A percentile compares a stretch with the other conserved stretches of the same genome.
Conservation (phyloP, 768 basidiomycete species). For the Mycena rebaudengoi region DNA sequence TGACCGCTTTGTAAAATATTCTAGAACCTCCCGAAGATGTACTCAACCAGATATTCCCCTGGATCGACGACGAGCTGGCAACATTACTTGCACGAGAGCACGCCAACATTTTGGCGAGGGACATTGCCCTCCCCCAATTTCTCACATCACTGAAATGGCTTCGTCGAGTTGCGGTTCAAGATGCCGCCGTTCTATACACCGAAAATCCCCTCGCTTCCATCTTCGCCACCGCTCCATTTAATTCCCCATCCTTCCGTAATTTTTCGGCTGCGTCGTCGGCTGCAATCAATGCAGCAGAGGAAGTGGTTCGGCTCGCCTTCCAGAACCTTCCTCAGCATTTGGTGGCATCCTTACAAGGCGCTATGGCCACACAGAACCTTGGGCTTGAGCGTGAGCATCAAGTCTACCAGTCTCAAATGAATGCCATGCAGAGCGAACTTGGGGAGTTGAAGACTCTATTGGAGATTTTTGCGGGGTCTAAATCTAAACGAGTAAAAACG, state of each 20-base stretch:
- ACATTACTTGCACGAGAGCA: not conserved
- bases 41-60: not conserved
- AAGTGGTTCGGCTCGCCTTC: not conserved
- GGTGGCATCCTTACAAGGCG: not conserved
- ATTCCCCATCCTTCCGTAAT: not conserved
- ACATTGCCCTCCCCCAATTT: not conserved
- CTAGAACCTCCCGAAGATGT: slow-evolving; percentile 28
- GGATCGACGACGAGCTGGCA: not conserved
- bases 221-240: not conserved
- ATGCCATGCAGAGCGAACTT: too few relatives aligned
- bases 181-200: not conserved
- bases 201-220: not conserved
- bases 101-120: not conserved
- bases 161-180: not conserved
- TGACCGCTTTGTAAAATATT: too few relatives aligned
- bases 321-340: slow-evolving; percentile 5
- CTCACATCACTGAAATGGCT: not conserved
- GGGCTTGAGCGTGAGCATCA: not conserved
- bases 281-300: not conserved
- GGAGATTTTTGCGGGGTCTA: too few relatives aligned
- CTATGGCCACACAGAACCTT: not conserved
- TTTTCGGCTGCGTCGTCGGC: not conserved
- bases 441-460: too few relatives aligned
- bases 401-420: too few relatives aligned
- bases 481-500: too few relatives aligned